phyloP scores from a whole-genome alignment of 441 rosid species.

The Theobroma grandiflorum region DNA sequence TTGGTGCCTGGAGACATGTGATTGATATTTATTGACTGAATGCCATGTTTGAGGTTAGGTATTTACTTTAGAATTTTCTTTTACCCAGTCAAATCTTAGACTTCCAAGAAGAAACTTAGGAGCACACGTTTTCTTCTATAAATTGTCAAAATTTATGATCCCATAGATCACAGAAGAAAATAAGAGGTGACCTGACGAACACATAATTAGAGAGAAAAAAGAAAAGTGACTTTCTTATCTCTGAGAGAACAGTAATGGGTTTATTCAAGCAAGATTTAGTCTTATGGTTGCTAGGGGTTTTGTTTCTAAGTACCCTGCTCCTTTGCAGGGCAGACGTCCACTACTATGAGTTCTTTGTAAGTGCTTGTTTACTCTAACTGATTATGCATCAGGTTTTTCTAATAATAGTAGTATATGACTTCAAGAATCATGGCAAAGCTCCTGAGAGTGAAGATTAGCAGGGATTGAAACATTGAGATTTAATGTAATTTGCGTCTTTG shows the following conservation, averaged over 20 bases:
- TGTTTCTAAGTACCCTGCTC: background rate
- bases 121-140: background rate
- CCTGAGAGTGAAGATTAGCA: too few relatives aligned
- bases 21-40: too few relatives aligned
- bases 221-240: too few relatives aligned
- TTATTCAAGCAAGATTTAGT: background rate
- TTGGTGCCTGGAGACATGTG: too few relatives aligned
- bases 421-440: too few relatives aligned
- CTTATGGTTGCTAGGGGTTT: background rate
- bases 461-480: background rate
- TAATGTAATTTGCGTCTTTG: background rate
- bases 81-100: background rate
- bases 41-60: too few relatives aligned
- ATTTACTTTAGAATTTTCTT: too few relatives aligned
- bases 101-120: background rate
- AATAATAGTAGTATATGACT: too few relatives aligned
- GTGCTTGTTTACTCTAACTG: background rate
- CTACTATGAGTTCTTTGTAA: slow-evolving; percentile 20
- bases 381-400: background rate
- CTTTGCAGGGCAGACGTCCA: background rate
- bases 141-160: too few relatives aligned
- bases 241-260: background rate
- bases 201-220: background rate
- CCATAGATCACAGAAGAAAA: background rate
- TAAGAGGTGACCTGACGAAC: background rate